Evolutionary conservation across 2,329 filamentous ascomycete genomes (phyloP).

Genomic region (Endocalyx cinctus): DNA sequence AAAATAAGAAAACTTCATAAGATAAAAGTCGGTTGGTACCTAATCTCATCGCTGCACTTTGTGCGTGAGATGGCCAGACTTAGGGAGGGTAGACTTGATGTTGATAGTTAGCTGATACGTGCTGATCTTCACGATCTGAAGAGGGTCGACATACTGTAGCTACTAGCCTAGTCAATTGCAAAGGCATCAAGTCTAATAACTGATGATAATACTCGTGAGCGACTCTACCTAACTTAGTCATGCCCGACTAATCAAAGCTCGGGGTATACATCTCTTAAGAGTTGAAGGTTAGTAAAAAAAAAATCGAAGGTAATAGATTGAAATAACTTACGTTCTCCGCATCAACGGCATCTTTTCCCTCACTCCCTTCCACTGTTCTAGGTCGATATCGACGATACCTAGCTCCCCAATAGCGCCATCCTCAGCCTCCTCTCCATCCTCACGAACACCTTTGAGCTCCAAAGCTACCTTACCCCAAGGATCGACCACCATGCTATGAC

Average conservation of each 20-base stretch:
- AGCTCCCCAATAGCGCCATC: slow-evolving; percentile 40
- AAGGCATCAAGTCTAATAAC: slow-evolving; percentile 14
- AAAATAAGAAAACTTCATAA: too few relatives aligned
- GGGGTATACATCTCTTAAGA: slow-evolving; percentile 22
- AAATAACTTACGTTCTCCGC: slow-evolving; percentile 44
- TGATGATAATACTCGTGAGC: too few relatives aligned
- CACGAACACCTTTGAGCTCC: slow-evolving; percentile 51
- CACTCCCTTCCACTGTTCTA: slow-evolving; percentile 41
- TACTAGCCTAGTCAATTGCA: too few relatives aligned
- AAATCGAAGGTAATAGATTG: neutral
- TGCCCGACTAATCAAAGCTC: too few relatives aligned
- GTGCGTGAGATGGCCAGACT: too few relatives aligned
- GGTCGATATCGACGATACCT: slow-evolving; percentile 52
- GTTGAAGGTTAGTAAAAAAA: too few relatives aligned
- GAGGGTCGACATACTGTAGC: too few relatives aligned
- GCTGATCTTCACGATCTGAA: too few relatives aligned
- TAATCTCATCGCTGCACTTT: too few relatives aligned
- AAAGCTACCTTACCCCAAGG: slow-evolving; percentile 79
- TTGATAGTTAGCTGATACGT: too few relatives aligned
- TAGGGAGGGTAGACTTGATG: slow-evolving; percentile 8
- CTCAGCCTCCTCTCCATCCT: slow-evolving; percentile 35
- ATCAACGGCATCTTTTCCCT: slow-evolving; percentile 49
- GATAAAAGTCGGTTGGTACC: too few relatives aligned
- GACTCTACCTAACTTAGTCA: too few relatives aligned
- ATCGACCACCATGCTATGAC: slow-evolving; percentile 78